Base-by-base conservation (phyloP, 108 stramenopile genomes). In the Epipyxis sp. region DNA sequence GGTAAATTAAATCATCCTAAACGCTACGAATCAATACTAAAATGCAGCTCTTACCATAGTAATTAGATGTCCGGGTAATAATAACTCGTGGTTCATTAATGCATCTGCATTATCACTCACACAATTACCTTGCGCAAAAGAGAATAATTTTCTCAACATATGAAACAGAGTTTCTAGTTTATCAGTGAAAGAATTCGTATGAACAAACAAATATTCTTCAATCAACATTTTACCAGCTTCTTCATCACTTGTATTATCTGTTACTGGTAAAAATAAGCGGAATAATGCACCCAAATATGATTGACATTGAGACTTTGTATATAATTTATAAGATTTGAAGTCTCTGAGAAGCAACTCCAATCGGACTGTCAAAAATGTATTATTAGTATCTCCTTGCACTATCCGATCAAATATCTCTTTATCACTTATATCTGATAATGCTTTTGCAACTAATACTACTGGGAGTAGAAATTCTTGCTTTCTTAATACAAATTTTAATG, bases 401-500 rank as follows among this genome's bases (percentile, higher is more conserved):
- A 94, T 90, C 58, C 94, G 85, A 41, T 87, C 80, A 86, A 90
- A 94, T 39, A 96, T 65, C 80, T 96, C 95, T 76, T 94, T 88
- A 78, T 96, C 95, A 2, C 92, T 92, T 54, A 93, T 91, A 43
- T 91, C 85, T 80, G 86, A 85, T 58, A 97, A 78, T 2, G 96
- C 95, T 45, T 94, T 90, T 44, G 96, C 76, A 6, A 99, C 74
- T 40, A 97, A 59, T 69, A 97, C 88, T 46, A 88, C 90, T 1
- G 98, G 97, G 30, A 99, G 82, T 40, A 99, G 80, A 82, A 95
- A 95, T 83, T 98, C 97, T 76, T 94, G 93, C 79, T 96, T 96
- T 44, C 92, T 71, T 1, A 91, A 90, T 0, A 87, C 83, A 79
- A 97, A 93, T 57, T 92, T 91, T 40, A 99, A 69, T 6, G 86